Evolutionary conservation across 257 asterid genomes (phyloP).

Genomic region (Lantana camara): DNA sequence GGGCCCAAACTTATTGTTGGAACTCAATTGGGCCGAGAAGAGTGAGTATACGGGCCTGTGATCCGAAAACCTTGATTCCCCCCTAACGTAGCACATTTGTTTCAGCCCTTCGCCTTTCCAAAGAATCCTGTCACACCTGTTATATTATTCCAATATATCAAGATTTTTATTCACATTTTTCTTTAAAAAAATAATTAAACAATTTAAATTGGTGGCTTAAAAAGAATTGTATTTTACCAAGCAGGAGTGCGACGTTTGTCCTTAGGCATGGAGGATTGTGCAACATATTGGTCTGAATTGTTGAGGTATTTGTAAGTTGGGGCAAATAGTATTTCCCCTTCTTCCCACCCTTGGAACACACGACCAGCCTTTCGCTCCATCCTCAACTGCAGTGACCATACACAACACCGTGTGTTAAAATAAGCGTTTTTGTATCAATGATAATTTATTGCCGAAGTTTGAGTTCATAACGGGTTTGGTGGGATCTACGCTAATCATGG

Average conservation of each 20-base stretch:
- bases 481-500: too few species aligned
- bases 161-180: not conserved
- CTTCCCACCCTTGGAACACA: conserved; percentile 63
- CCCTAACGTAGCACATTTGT: conserved; percentile 63
- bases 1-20: too few species aligned
- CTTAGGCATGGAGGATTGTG: conserved; percentile 44
- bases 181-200: not conserved
- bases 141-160: conserved; percentile 21
- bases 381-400: conserved; percentile 28
- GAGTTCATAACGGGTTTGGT: too few species aligned
- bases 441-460: too few species aligned
- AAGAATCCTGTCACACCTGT: conserved; percentile 87
- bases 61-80: conserved; percentile 80
- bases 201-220: not conserved
- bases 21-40: conserved; percentile 41
- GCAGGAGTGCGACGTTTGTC: conserved; percentile 67
- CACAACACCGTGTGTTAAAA: too few species aligned
- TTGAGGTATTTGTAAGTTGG: conserved; percentile 64
- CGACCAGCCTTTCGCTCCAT: conserved; percentile 59
- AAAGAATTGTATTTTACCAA: conserved; percentile 61
- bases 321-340: conserved; percentile 64
- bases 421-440: too few species aligned
- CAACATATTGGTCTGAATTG: conserved; percentile 54
- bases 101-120: conserved; percentile 82
- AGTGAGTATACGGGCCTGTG: conserved; percentile 84